Conservation (phyloP, 1,139 yeast species). For the Debaryomyces sp. region DNA sequence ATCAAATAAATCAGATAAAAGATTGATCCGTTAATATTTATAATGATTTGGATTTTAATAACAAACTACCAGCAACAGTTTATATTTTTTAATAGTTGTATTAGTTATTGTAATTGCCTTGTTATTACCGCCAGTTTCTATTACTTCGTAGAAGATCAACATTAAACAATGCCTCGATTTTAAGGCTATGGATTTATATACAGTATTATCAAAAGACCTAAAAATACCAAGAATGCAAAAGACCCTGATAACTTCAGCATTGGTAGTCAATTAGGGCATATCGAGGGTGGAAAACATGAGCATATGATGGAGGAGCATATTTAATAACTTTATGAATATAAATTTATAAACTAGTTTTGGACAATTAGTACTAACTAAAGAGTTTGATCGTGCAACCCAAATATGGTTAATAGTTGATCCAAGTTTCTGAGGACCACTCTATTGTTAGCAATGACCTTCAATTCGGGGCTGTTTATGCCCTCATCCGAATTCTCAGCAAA, state of each 20-base stretch:
- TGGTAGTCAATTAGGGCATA: too few species aligned
- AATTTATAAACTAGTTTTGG: neutral
- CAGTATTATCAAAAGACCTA: neutral
- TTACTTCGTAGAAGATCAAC: neutral
- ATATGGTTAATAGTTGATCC: constrained; percentile 20
- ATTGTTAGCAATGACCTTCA: constrained; percentile 36
- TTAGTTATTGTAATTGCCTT: neutral
- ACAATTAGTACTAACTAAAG: neutral
- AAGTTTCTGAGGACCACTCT: constrained; percentile 36
- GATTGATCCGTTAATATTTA: neutral
- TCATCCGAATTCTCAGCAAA: constrained; percentile 4
- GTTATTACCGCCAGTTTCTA: neutral
- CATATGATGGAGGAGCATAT: neutral
- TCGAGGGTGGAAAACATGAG: neutral
- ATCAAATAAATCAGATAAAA: neutral
- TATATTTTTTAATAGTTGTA: neutral
- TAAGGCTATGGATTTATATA: constrained; percentile 1
- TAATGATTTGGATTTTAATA: neutral
- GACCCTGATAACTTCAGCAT: neutral
- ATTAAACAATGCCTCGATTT: constrained; percentile 7
- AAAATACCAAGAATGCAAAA: neutral
- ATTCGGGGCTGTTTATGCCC: constrained; percentile 9
- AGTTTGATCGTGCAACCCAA: neutral
- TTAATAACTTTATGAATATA: neutral
- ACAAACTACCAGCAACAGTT: neutral